A percentile compares a stretch with the other conserved stretches of the same genome.
These are phyloP conservation scores for Leptomonas pyrrhocoris DNA, from an alignment of 208 protist species.

Conservation along the genomic window DNA sequence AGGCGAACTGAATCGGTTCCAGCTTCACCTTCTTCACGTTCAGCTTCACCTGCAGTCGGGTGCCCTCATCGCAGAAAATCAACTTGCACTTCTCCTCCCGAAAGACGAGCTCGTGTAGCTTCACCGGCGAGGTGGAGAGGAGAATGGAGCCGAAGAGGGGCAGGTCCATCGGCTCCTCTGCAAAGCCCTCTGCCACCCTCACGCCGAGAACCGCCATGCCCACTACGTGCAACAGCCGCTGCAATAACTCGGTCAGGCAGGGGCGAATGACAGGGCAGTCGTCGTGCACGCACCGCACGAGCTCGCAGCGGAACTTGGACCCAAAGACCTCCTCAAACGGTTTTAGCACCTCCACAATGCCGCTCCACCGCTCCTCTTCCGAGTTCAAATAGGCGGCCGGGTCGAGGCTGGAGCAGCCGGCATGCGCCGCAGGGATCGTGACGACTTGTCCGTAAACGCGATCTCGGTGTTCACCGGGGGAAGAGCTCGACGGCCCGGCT, in stretches of 20 bases:
- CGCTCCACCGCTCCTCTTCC: constrained; percentile 43
- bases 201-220: constrained; percentile 32
- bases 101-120: constrained; percentile 41
- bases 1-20: constrained; percentile 55
- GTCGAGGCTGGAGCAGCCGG: constrained; percentile 30
- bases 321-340: constrained; percentile 58
- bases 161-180: constrained; percentile 42
- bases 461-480: neutral
- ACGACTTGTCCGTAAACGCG: neutral
- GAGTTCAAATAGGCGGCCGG: constrained; percentile 43
- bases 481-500: neutral
- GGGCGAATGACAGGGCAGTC: constrained; percentile 40
- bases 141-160: constrained; percentile 54
- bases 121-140: constrained; percentile 49
- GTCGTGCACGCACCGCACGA: constrained; percentile 49
- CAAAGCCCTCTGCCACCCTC: constrained; percentile 31
- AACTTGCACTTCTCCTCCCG: constrained; percentile 40
- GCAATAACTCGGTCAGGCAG: constrained; percentile 32
- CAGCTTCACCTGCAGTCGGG: constrained; percentile 38
- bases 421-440: constrained; percentile 13
- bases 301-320: constrained; percentile 36
- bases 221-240: constrained; percentile 43
- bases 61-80: constrained; percentile 44
- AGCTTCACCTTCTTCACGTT: constrained; percentile 44
- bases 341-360: constrained; percentile 35